Percentiles rank a stretch among this genome's conserved stretches.
phyloP scores from a whole-genome alignment of 805 yeast genomes.

The Candida silvicultrix region DNA sequence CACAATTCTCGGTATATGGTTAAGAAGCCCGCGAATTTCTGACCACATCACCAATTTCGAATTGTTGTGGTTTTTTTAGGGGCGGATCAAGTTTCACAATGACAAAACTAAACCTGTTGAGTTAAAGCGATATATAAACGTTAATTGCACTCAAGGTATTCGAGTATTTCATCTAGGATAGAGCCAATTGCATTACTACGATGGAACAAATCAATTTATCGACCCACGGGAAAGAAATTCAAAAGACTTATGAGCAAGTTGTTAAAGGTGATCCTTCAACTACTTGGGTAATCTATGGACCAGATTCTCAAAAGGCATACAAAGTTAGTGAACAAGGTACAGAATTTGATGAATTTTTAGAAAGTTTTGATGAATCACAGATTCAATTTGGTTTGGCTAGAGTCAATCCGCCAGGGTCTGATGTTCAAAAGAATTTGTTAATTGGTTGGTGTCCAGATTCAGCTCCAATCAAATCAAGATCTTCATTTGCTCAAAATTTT shows the following conservation, averaged over 20 bases:
- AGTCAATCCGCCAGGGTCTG: slow-evolving; percentile 87
- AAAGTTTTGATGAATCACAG: slow-evolving; percentile 76
- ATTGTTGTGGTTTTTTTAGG: background rate
- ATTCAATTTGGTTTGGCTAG: slow-evolving; percentile 89
- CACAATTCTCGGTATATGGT: background rate
- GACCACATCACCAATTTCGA: background rate
- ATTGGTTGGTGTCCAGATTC: slow-evolving; percentile 98
- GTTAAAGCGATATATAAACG: background rate
- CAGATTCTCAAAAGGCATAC: slow-evolving; percentile 46
- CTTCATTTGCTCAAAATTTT: slow-evolving; percentile 71
- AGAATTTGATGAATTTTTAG: slow-evolving; percentile 70
- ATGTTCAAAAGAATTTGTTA: slow-evolving; percentile 74
- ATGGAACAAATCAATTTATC: slow-evolving; percentile 48
- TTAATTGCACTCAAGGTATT: background rate
- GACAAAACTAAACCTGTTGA: background rate
- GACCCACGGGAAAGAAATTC: slow-evolving; percentile 69
- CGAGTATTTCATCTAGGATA: background rate
- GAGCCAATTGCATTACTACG: background rate
- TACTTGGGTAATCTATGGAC: slow-evolving; percentile 78
- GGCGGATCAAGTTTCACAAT: background rate
- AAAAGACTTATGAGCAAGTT: slow-evolving; percentile 67
- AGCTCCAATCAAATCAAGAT: slow-evolving; percentile 71
- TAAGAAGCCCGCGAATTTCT: background rate
- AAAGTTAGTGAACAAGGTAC: slow-evolving; percentile 44
- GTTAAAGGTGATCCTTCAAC: slow-evolving; percentile 68